Evolutionary conservation across 768 basidiomycete species (phyloP).

Genomic region (Mycena pura): DNA sequence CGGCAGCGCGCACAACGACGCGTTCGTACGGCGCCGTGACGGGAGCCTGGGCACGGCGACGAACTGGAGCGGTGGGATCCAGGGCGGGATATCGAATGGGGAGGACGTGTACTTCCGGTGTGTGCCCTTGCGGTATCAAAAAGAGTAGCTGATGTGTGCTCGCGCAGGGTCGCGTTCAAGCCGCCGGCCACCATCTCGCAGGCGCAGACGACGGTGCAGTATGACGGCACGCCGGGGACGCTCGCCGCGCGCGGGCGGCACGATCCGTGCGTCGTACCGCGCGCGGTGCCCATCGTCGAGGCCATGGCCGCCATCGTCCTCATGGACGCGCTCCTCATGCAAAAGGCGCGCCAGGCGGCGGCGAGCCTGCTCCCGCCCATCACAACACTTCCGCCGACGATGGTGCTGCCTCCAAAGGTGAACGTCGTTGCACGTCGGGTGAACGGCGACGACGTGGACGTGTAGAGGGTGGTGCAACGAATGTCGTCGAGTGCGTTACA

Average conservation of each 20-base stretch:
- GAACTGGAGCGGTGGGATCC: slow-evolving; percentile 97
- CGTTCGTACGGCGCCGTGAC: slow-evolving; percentile 68
- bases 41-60: slow-evolving; percentile 84
- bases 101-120: slow-evolving; percentile 98
- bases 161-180: slow-evolving; percentile 91
- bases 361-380: slow-evolving; percentile 81
- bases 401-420: slow-evolving; percentile 68
- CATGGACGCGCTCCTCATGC: slow-evolving; percentile 92
- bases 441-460: too few relatives aligned
- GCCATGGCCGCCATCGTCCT: slow-evolving; percentile 96
- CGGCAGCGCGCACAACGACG: slow-evolving; percentile 93
- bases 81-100: slow-evolving; percentile 97
- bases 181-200: slow-evolving; percentile 98
- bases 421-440: too few relatives aligned
- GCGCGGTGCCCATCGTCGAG: slow-evolving; percentile 97
- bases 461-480: too few relatives aligned
- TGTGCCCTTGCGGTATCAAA: slow-evolving; percentile 26
- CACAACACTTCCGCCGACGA: slow-evolving; percentile 90
- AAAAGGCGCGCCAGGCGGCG: slow-evolving; percentile 82
- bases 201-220: slow-evolving; percentile 88
- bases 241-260: slow-evolving; percentile 94
- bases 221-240: slow-evolving; percentile 88
- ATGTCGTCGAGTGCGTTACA: too few relatives aligned
- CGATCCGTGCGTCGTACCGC: slow-evolving; percentile 97
- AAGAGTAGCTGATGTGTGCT: not conserved